Evolutionary conservation across 345 rosid species (phyloP), one percentile per base, ranked within the genome.

Genomic region (Boechera divaricarpa): DNA sequence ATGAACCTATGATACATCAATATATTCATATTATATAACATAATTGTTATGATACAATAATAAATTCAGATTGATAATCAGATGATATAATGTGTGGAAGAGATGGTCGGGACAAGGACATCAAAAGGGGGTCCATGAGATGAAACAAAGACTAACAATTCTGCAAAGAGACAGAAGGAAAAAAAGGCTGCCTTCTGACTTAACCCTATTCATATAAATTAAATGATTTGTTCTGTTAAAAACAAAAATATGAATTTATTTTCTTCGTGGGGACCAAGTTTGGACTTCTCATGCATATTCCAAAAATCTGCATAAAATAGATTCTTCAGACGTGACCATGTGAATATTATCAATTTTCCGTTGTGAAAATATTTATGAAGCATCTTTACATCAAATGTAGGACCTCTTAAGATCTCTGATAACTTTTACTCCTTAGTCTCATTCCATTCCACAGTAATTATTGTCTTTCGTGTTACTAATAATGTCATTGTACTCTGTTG

Each of bases 91-190:
- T 70, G 39, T 70, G 81, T 57, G 76, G 76, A 70, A 71, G 77
- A 38, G 77, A 77, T 71, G 81, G 72, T 77, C 62, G 67, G 61
- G 64, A 77, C 75, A 77, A 76, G 75, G 65, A 69, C 80, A 70
- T 63, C 11, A 21, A 55, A 62, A 77, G 63, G 63, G 81, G 81
- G 73, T 39, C 81, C 73, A 61, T 58, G 63, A 66, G 67, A 71
- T 48, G 77, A 77, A 57, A 65, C 56, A 65, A 58, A 72, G 73
- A 72, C 73, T n/a, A 59, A 52, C 73, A 67, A n/a, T 66, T 31
- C 73, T 78, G 69, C 73, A 72, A 58, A 65, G 15, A 78, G 69
- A 72, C 73, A 49, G 24, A 56, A 56, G 55, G 33, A 26, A 63
- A 26, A 63, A 44, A 71, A 77, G 70, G 70, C 80, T 76, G 80